Base-by-base conservation (phyloP, 306 rosid species). In the Ormosia semicastrata region DNA sequence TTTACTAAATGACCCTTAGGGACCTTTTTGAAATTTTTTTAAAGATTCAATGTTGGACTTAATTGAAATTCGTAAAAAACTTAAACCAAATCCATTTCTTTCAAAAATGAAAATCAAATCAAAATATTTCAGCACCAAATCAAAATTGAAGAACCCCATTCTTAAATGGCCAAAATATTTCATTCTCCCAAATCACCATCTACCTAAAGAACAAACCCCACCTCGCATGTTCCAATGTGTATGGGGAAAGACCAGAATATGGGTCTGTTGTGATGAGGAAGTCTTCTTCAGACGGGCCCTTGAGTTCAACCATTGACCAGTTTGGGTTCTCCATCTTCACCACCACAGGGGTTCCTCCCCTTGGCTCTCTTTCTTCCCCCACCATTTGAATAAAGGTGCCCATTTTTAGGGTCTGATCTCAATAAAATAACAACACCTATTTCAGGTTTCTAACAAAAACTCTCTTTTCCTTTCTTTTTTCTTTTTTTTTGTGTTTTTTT, bases 271-370 rank as follows among this genome's bases (percentile, higher is more conserved):
- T 4, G 40, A 86, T 67, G 65, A 92, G 75, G 53, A 94, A 90
- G 50, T 91, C 97, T 10, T 91, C 94, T 14, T 94, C 94, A 0
- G 92, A 82, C 5, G 94, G 93, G 56, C 88, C 89, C 71, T 94
- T 92, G 0, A 94, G 93, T 86, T 94, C 98, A 4, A 94, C 91
- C 94, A 92, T 91, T 14, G 97, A 90, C 89, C 88, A 94, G 71
- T 92, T 92, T 1, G 98, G 95, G 29, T 92, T 94, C 81, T 94
- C 95, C 98, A 94, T 94, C 73, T 92, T 94, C 18, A 94, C 93
- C 24, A 92, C 94, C 56, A 94, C 98, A 15, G 98, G 98, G n/a
- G 97, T 91, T 40, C 97, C 84, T 2, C 71, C 94, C 0, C 86
- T 73, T 78, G 91, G 77, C 15, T 69, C 50, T 94, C 89, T 36